These are phyloP conservation scores for Neurospora tetrasperma DNA, from an alignment of 495 filamentous ascomycete genomes.

Conservation along the genomic window DNA sequence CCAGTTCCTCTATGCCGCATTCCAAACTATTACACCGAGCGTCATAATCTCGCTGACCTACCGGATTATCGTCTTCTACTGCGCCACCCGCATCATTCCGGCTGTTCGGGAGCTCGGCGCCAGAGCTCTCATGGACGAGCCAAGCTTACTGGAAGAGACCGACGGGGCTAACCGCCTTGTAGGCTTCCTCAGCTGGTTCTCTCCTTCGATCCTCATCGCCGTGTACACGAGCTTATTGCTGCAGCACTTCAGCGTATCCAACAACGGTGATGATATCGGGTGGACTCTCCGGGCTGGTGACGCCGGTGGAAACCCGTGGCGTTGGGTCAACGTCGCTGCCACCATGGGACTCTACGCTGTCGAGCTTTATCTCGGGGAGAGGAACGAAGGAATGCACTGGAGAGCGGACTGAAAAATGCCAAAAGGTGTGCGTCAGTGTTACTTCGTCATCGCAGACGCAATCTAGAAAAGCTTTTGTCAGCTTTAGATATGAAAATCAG, in stretches of 20 bases:
- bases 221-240: conserved; percentile 95
- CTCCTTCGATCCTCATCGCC: conserved; percentile 81
- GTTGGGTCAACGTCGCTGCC: conserved; percentile 82
- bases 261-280: conserved; percentile 55
- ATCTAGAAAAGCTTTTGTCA: not conserved
- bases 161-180: conserved; percentile 73
- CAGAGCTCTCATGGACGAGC: conserved; percentile 69
- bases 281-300: conserved; percentile 73
- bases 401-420: conserved; percentile 63
- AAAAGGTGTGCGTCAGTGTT: not conserved
- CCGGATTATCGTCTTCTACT: conserved; percentile 87
- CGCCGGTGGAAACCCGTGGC: conserved; percentile 74
- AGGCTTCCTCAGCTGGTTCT: conserved; percentile 80
- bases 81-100: conserved; percentile 91
- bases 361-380: conserved; percentile 71
- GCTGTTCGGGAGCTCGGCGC: conserved; percentile 80
- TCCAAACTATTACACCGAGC: conserved; percentile 87
- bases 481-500: not conserved
- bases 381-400: conserved; percentile 73
- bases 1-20: conserved; percentile 77
- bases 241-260: conserved; percentile 81
- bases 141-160: conserved; percentile 62
- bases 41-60: conserved; percentile 91
- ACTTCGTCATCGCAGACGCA: not conserved
- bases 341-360: conserved; percentile 86